Evolutionary conservation across 208 protist genomes (phyloP).

Genomic region (Crithidia fasciculata): DNA sequence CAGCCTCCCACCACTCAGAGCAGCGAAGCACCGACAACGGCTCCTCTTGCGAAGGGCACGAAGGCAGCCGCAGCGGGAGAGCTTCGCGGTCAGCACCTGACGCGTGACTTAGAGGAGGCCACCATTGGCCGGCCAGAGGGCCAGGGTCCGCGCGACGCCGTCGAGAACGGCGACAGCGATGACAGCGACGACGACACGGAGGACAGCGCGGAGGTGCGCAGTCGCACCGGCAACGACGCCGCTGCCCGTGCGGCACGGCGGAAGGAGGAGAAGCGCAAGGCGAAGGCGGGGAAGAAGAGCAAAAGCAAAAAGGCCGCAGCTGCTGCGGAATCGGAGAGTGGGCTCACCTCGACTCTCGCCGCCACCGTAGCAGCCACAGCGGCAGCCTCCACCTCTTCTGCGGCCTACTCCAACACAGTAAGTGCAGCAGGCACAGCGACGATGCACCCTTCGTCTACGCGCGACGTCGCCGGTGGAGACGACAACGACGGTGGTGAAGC

Average conservation of each 20-base stretch:
- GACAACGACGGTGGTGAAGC: slow-evolving; percentile 13
- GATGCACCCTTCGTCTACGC: not conserved
- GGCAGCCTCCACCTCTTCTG: no score
- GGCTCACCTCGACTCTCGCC: no score
- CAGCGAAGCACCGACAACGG: no score
- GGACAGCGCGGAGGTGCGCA: not conserved
- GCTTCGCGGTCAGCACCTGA: slow-evolving; percentile 18
- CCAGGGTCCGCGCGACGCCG: slow-evolving; percentile 33
- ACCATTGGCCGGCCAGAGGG: slow-evolving; percentile 40
- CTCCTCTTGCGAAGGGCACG: no score
- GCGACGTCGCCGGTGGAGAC: not conserved
- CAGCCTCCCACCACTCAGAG: no score
- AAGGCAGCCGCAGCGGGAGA: not conserved
- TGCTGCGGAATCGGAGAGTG: not conserved
- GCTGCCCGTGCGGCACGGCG: slow-evolving; percentile 11
- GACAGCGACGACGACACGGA: not conserved
- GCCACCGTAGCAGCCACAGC: no score
- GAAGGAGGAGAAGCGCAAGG: slow-evolving; percentile 9
- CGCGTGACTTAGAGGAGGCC: slow-evolving; percentile 21
- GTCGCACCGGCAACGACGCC: slow-evolving; percentile 9
- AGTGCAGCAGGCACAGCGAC: not conserved
- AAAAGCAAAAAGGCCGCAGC: slow-evolving; percentile 11
- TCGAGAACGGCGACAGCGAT: slow-evolving; percentile 16
- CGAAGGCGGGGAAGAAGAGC: slow-evolving; percentile 1
- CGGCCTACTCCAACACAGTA: no score